Conservation (phyloP, 2,329 filamentous ascomycete species). For the Leptographium galeiforme region DNA sequence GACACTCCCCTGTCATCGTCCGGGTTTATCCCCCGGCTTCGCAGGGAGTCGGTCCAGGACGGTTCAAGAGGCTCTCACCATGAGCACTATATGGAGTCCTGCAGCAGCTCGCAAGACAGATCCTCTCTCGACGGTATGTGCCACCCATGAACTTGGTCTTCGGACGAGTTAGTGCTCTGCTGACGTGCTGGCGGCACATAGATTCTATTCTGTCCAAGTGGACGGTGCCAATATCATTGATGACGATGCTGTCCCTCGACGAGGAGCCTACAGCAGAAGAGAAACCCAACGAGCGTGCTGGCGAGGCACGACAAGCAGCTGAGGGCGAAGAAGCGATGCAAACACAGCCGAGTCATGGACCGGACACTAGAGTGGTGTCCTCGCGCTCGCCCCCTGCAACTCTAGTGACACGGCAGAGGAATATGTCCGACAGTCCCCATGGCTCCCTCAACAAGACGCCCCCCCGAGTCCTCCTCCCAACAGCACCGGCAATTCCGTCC, state of each 20-base stretch:
- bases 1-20: background rate
- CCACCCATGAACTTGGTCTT: too few relatives aligned
- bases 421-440: background rate
- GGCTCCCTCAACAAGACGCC: background rate
- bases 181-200: slow-evolving; percentile 2
- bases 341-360: background rate
- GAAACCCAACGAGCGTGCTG: background rate
- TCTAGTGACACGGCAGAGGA: background rate
- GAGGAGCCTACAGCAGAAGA: slow-evolving; percentile 2
- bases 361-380: background rate
- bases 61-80: background rate
- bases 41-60: background rate
- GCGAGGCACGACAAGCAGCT: background rate
- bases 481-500: background rate
- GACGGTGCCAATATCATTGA: slow-evolving; percentile 16
- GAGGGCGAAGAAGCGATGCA: background rate
- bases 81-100: slow-evolving; percentile 1
- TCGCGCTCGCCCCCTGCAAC: background rate
- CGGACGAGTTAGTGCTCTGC: background rate
- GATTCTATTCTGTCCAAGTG: slow-evolving; percentile 33
- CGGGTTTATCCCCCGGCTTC: slow-evolving; percentile 1
- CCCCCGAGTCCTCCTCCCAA: background rate
- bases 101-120: slow-evolving; percentile 7
- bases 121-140: slow-evolving; percentile 9
- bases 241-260: slow-evolving; percentile 10